phyloP scores from a whole-genome alignment of 768 basidiomycete genomes.

The Tricholoma terreum region DNA sequence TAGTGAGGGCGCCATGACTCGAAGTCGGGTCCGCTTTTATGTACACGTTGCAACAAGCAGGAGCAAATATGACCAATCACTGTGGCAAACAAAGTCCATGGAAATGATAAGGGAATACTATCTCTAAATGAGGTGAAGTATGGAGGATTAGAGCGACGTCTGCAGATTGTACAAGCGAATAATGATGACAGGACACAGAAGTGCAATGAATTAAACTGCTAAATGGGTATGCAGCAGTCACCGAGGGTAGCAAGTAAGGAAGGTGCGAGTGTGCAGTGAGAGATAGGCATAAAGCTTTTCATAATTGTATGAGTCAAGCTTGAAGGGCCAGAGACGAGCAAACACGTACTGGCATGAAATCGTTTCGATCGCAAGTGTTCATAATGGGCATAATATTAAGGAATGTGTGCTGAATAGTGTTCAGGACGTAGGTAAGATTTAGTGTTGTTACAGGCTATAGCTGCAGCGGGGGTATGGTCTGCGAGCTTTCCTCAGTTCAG shows the following conservation, averaged over 20 bases:
- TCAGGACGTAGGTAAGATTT: not conserved
- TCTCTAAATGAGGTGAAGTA: too few species aligned
- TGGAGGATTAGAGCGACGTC: not conserved
- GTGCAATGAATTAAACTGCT: slow-evolving; percentile 10
- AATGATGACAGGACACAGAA: not conserved
- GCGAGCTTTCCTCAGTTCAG: too few species aligned
- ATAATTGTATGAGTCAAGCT: not conserved
- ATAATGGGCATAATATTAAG: slow-evolving; percentile 7
- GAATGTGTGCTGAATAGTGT: not conserved
- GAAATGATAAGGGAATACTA: not conserved
- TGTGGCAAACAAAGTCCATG: too few species aligned
- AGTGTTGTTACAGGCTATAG: not conserved
- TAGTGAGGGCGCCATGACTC: too few species aligned
- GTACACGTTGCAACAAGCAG: not conserved
- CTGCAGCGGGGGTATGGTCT: not conserved
- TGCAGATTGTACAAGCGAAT: slow-evolving; percentile 9
- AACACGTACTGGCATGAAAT: slow-evolving; percentile 17
- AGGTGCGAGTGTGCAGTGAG: not conserved
- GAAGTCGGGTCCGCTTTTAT: too few species aligned
- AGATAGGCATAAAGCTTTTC: slow-evolving; percentile 14
- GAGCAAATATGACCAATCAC: not conserved
- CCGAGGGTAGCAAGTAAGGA: slow-evolving; percentile 6
- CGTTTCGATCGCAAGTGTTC: slow-evolving; percentile 11
- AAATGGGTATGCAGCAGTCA: slow-evolving; percentile 6
- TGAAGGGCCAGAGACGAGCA: not conserved